These are phyloP conservation scores for Saturnispora sekii DNA, from an alignment of 805 yeast species.

Conservation along the genomic window DNA sequence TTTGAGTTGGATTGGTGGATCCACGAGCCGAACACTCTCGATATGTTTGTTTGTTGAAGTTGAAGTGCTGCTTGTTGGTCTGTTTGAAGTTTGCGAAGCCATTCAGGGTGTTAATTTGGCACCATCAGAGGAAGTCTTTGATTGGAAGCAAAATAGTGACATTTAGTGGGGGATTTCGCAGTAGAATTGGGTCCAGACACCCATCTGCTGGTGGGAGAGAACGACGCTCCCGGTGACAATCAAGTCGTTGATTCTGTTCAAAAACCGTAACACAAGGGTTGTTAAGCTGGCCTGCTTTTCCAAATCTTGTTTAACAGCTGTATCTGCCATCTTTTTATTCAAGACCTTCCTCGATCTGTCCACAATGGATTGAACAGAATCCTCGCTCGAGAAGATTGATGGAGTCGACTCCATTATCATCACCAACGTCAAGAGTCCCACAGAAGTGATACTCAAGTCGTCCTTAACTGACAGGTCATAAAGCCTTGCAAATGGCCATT, in stretches of 20 bases:
- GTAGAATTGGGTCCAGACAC: no score
- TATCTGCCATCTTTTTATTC: slow-evolving; percentile 42
- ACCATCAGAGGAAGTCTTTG: no score
- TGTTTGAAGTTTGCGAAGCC: no score
- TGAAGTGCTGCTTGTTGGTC: no score
- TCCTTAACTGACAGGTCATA: slow-evolving; percentile 46
- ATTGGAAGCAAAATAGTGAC: no score
- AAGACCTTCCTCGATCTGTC: slow-evolving; percentile 33
- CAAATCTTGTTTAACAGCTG: slow-evolving; percentile 58
- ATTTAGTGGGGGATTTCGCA: no score
- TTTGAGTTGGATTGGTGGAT: no score
- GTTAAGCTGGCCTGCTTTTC: slow-evolving; percentile 43
- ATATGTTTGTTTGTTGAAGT: no score
- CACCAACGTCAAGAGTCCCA: slow-evolving; percentile 38
- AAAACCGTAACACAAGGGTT: slow-evolving; percentile 25
- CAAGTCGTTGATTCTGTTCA: slow-evolving; percentile 18
- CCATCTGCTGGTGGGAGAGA: slow-evolving; percentile 1
- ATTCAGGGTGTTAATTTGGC: no score
- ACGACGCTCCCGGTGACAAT: slow-evolving; percentile 15
- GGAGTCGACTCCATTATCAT: slow-evolving; percentile 29
- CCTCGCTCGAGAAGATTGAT: slow-evolving; percentile 15
- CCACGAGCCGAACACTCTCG: no score
- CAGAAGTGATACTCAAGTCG: slow-evolving; percentile 48
- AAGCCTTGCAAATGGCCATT: slow-evolving; percentile 24
- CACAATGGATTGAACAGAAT: slow-evolving; percentile 14